A percentile compares a stretch with the other conserved stretches of the same genome.
phyloP scores from a whole-genome alignment of 1,284 basidiomycete species.

The Rhodotorula glutinis region DNA sequence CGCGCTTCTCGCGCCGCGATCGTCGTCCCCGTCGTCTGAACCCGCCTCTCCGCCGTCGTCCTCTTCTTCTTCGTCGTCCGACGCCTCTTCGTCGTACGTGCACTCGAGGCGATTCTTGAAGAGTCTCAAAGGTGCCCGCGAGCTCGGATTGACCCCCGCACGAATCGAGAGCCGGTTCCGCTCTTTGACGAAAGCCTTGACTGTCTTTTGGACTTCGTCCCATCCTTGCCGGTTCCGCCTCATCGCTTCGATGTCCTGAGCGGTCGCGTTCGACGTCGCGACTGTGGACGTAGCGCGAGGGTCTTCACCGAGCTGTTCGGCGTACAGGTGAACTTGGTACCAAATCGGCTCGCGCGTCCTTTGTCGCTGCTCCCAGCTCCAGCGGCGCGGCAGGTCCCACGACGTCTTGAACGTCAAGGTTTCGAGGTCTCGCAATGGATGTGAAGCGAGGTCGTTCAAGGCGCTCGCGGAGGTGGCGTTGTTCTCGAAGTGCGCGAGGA shows the following conservation, averaged over 20 bases:
- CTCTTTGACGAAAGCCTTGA: not conserved
- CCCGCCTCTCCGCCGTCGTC: not conserved
- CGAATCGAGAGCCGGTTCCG: not conserved
- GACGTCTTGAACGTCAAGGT: not conserved
- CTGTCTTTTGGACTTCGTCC: not conserved
- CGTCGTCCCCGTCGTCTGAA: not conserved
- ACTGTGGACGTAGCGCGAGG: not conserved
- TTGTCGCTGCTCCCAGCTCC: not conserved
- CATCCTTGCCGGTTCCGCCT: conserved; percentile 2
- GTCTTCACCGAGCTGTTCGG: not conserved
- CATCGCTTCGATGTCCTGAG: too few species aligned
- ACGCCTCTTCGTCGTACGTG: conserved; percentile 9
- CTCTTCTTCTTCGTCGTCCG: not conserved
- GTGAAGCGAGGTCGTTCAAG: not conserved
- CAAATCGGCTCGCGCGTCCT: conserved; percentile 1
- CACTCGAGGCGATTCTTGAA: conserved; percentile 17
- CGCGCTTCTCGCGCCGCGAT: not conserved
- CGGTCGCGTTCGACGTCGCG: not conserved
- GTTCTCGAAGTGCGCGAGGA: not conserved
- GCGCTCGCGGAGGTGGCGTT: not conserved
- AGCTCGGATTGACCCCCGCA: not conserved
- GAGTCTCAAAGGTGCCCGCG: not conserved
- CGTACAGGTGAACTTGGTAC: not conserved
- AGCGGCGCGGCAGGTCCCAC: not conserved
- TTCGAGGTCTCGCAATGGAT: not conserved